Evolutionary conservation across 1,139 yeast species (phyloP), one percentile per base, ranked within the genome.

Genomic region (Oligophagozyma castellii): DNA sequence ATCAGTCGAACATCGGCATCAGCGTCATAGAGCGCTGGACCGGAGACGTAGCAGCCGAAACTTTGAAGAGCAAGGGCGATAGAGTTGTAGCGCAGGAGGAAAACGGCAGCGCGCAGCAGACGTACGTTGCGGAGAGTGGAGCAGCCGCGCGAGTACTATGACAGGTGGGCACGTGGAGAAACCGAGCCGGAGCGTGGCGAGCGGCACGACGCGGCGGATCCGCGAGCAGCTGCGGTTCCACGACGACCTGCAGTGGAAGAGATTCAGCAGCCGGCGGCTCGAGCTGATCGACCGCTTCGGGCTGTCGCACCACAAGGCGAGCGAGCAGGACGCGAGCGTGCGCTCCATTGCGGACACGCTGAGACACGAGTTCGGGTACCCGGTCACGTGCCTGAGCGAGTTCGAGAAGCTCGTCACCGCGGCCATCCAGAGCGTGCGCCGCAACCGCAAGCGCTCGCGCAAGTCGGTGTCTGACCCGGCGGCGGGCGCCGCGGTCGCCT

Each of bases 371-470:
- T 89, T 81, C 46, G 70, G 72, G 11, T 86, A 75, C 48, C 68
- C 74, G 1, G 56, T 55, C 5, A 67, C 66, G 3, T 61, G 68
- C 16, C 57, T 72, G 22, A 57, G 61, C 1, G 96, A 86, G 42
- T 86, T 89, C 50, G 94, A 84, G 51, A 78, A 77, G 51, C 65
- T 89, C 25, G 95, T 89, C 0, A 61, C 95, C 19, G 93, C 95
- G 3, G 96, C 95, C 0, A 77, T 89, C 16, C 98, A 89, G 51
- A 68, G 77, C 14, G 83, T 73, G 4, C 56, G 84, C 32, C 56
- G 84, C 35, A 75, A 75, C 46, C 61, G 79, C 36, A 74, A 73
- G 44, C 57, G 84, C 34, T 62, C 70, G 10, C 59, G 45, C 31
- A 54, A 51, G 33, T 6, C 20, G 13, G 7, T n/a, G 5, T 18